Conservation (phyloP, 148 eudicot genomes). For the Drosera capensis region DNA sequence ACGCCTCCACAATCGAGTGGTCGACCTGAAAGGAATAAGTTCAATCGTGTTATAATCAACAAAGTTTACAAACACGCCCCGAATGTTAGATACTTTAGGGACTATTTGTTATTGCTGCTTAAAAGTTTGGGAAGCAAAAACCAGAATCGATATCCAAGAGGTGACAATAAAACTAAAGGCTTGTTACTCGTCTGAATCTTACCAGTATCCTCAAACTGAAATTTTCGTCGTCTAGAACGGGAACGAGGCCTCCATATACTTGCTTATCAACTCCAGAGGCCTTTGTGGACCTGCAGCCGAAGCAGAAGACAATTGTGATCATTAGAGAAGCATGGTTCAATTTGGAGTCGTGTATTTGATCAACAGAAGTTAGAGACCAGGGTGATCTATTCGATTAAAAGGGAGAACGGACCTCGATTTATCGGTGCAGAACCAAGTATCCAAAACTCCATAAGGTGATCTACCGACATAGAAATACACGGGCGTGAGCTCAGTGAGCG, state of each 20-base stretch:
- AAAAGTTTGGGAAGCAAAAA: too few species aligned
- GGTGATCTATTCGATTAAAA: background rate
- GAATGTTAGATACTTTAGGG: too few species aligned
- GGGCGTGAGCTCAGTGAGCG: conserved; percentile 65
- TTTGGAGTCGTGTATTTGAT: background rate
- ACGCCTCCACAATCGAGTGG: conserved; percentile 61
- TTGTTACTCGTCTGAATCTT: too few species aligned
- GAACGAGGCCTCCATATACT: conserved; percentile 56
- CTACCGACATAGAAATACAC: conserved; percentile 67
- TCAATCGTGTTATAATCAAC: too few species aligned
- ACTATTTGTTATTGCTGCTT: too few species aligned
- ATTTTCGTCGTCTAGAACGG: conserved; percentile 59
- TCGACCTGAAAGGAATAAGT: conserved; percentile 27
- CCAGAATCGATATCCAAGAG: too few species aligned
- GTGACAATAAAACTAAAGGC: too few species aligned
- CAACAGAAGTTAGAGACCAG: background rate
- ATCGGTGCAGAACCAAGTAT: conserved; percentile 73
- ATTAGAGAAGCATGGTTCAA: background rate
- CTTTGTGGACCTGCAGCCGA: conserved; percentile 42
- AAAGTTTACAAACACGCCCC: too few species aligned
- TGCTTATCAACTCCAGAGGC: conserved; percentile 44
- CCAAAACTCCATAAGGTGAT: conserved; percentile 35
- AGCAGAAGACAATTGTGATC: background rate
- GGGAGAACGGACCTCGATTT: conserved; percentile 34
- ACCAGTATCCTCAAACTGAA: conserved; percentile 60